Evolutionary conservation across 2,329 filamentous ascomycete genomes (phyloP).

Genomic region (Claviceps sp.): DNA sequence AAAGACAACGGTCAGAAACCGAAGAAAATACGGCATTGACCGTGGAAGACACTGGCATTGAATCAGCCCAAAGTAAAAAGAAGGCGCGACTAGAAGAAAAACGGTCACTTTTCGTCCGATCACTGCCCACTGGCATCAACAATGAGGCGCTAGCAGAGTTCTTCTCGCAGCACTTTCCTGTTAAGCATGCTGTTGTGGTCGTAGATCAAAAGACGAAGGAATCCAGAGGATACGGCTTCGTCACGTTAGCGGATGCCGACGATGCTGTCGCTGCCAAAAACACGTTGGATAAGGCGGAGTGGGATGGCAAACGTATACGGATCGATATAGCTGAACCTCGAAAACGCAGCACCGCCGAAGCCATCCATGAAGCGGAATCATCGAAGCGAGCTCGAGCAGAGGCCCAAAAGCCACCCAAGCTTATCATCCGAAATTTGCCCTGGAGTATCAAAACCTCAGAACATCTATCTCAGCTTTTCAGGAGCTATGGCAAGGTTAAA

Average conservation of each 20-base stretch:
- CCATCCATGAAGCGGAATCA: slow-evolving; percentile 23
- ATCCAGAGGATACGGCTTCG: slow-evolving; percentile 89
- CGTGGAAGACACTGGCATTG: slow-evolving; percentile 19
- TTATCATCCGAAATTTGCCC: slow-evolving; percentile 86
- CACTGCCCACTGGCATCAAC: slow-evolving; percentile 64
- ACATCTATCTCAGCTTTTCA: slow-evolving; percentile 66
- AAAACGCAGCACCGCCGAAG: slow-evolving; percentile 47
- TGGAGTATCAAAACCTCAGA: slow-evolving; percentile 88
- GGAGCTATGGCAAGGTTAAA: slow-evolving; percentile 84
- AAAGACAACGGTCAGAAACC: slow-evolving; percentile 21
- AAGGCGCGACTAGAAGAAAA: slow-evolving; percentile 46
- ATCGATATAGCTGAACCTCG: slow-evolving; percentile 82
- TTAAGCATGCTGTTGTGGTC: slow-evolving; percentile 94
- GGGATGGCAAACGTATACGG: slow-evolving; percentile 70
- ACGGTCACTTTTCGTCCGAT: slow-evolving; percentile 79
- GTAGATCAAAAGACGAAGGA: slow-evolving; percentile 72
- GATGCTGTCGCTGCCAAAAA: slow-evolving; percentile 72
- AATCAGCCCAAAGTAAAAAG: slow-evolving; percentile 28
- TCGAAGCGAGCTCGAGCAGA: slow-evolving; percentile 43
- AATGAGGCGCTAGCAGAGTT: slow-evolving; percentile 72
- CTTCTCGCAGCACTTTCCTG: slow-evolving; percentile 86
- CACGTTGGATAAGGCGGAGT: slow-evolving; percentile 63
- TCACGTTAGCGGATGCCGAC: slow-evolving; percentile 88
- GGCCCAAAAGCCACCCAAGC: slow-evolving; percentile 52
- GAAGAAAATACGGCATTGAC: slow-evolving; percentile 18